Percentiles rank a stretch among this genome's conserved stretches.
Conservation (phyloP, 345 rosid species). For the Citrus reticulata region DNA sequence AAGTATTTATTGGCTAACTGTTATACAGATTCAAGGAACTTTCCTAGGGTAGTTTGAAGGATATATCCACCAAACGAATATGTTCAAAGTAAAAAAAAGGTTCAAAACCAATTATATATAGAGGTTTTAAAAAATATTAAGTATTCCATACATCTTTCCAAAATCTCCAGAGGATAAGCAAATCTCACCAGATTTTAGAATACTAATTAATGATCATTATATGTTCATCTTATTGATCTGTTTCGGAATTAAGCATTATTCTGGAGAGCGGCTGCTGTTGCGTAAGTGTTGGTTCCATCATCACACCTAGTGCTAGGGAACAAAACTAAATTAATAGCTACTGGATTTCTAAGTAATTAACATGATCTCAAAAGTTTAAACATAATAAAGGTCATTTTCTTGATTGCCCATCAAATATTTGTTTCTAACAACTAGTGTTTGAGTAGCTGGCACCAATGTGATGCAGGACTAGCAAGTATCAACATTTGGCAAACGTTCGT, state of each 20-base stretch:
- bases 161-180: constrained; percentile 32
- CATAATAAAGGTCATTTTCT: constrained; percentile 26
- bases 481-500: constrained; percentile 28
- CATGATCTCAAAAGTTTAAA: not conserved
- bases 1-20: constrained; percentile 24
- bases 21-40: constrained; percentile 8
- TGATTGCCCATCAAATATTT: constrained; percentile 18
- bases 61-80: constrained; percentile 27
- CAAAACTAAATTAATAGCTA: not conserved
- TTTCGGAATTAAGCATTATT: constrained; percentile 1
- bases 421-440: constrained; percentile 5
- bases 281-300: constrained; percentile 26
- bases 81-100: constrained; percentile 7
- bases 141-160: not conserved
- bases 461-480: constrained; percentile 25
- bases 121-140: constrained; percentile 4
- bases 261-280: not conserved
- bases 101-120: not conserved
- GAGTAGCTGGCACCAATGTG: constrained; percentile 40
- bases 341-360: not conserved
- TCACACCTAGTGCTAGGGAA: constrained; percentile 24
- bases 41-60: constrained; percentile 15
- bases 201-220: not conserved
- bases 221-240: not conserved
- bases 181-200: constrained; percentile 24